Evolutionary conservation across 495 filamentous ascomycete species (phyloP).

Genomic region (Aspergillus indologenus): DNA sequence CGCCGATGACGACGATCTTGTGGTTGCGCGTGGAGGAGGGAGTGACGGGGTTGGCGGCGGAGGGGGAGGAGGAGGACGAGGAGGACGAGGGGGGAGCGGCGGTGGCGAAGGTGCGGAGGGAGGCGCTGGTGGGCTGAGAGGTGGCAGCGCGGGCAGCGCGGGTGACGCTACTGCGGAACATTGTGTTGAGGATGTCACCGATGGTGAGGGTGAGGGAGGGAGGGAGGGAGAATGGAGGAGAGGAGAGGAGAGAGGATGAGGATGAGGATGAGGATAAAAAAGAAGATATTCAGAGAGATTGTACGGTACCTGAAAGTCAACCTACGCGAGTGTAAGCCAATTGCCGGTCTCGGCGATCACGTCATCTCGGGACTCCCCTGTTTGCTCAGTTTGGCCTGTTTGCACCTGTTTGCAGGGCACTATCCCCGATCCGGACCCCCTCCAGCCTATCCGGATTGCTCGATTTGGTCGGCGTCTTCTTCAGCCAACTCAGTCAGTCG

Average conservation of each 20-base stretch:
- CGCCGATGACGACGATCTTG: constrained; percentile 63
- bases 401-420: neutral
- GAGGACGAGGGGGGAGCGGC: constrained; percentile 28
- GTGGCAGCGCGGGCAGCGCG: constrained; percentile 7
- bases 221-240: neutral
- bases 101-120: constrained; percentile 35
- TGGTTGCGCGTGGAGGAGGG: constrained; percentile 42
- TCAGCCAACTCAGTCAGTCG: too few species aligned
- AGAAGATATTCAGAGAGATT: neutral
- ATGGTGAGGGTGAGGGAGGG: neutral
- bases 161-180: constrained; percentile 23
- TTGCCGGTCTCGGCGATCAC: neutral
- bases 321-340: neutral
- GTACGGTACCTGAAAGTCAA: neutral
- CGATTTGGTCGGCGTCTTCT: neutral
- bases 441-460: too few species aligned
- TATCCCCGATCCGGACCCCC: too few species aligned
- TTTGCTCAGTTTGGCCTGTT: neutral
- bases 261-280: neutral
- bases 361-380: neutral
- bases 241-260: neutral
- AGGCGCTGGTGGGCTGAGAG: constrained; percentile 14
- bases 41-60: constrained; percentile 41
- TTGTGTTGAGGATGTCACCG: neutral
- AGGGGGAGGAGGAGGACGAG: constrained; percentile 28